phyloP scores from a whole-genome alignment of 495 filamentous ascomycete species.

The Aspergillus hancockii region DNA sequence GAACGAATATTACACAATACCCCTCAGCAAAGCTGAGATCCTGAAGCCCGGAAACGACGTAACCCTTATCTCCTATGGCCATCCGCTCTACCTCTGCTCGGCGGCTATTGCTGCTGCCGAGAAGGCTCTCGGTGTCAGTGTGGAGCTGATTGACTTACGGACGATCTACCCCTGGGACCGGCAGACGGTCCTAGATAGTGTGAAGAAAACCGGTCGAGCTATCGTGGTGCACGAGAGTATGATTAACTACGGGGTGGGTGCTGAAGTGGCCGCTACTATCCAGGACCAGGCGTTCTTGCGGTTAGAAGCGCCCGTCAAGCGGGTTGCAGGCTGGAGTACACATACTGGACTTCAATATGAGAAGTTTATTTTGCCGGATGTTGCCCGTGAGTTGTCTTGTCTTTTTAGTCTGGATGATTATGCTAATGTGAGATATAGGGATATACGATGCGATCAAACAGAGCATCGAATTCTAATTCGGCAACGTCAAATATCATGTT shows the following conservation, averaged over 20 bases:
- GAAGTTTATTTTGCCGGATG: slow-evolving; percentile 85
- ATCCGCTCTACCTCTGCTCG: slow-evolving; percentile 85
- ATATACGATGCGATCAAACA: slow-evolving; percentile 2
- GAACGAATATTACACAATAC: slow-evolving; percentile 75
- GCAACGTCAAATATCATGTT: too few relatives aligned
- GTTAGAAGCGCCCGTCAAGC: slow-evolving; percentile 87
- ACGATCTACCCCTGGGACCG: slow-evolving; percentile 97
- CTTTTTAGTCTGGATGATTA: background rate
- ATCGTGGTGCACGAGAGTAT: slow-evolving; percentile 95
- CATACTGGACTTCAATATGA: slow-evolving; percentile 84
- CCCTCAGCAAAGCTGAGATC: slow-evolving; percentile 85
- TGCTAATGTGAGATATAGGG: background rate
- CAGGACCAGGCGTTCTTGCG: slow-evolving; percentile 86
- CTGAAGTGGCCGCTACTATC: slow-evolving; percentile 89
- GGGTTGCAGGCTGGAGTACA: slow-evolving; percentile 89
- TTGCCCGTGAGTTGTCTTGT: slow-evolving; percentile 71
- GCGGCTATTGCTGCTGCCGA: slow-evolving; percentile 80
- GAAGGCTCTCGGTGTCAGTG: slow-evolving; percentile 72
- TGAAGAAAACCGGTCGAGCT: slow-evolving; percentile 85
- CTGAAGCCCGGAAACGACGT: slow-evolving; percentile 81
- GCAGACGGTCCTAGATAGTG: slow-evolving; percentile 77
- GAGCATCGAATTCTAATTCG: background rate
- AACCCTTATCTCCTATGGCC: slow-evolving; percentile 88
- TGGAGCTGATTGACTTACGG: slow-evolving; percentile 89
- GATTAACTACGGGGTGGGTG: slow-evolving; percentile 91